Evolutionary conservation across 306 rosid genomes (phyloP).

Genomic region (Prunus davidiana): DNA sequence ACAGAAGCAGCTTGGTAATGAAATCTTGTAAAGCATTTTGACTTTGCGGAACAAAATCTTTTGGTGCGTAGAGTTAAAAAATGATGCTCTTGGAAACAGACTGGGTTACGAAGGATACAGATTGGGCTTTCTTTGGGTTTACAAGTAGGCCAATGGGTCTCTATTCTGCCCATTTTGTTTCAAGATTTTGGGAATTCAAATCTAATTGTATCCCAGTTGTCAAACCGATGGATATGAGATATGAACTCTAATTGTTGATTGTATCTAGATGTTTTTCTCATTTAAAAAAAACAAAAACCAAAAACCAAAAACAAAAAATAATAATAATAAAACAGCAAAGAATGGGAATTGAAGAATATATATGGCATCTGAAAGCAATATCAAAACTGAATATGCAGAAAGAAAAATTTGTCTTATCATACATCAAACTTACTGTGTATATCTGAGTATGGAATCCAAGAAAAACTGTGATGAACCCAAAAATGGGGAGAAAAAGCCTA

Average conservation of each 20-base stretch:
- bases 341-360: neutral
- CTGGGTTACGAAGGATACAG: neutral
- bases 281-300: no score
- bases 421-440: neutral
- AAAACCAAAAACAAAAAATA: no score
- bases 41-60: neutral
- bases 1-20: neutral
- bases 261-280: no score
- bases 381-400: neutral
- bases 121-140: neutral
- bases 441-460: conserved; percentile 9
- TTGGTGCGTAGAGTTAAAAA: no score
- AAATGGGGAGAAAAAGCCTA: conserved; percentile 4
- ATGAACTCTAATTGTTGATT: no score
- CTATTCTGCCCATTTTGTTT: neutral
- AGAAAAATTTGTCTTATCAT: neutral
- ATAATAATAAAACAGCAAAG: no score
- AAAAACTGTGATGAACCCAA: neutral
- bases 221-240: no score
- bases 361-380: neutral
- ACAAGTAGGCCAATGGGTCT: no score
- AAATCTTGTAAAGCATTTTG: conserved; percentile 1
- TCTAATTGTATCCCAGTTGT: neutral
- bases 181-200: neutral
- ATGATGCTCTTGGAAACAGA: no score